phyloP scores from a whole-genome alignment of 192 early-diverging fungal species.

The Dimargaris cristalligena region DNA sequence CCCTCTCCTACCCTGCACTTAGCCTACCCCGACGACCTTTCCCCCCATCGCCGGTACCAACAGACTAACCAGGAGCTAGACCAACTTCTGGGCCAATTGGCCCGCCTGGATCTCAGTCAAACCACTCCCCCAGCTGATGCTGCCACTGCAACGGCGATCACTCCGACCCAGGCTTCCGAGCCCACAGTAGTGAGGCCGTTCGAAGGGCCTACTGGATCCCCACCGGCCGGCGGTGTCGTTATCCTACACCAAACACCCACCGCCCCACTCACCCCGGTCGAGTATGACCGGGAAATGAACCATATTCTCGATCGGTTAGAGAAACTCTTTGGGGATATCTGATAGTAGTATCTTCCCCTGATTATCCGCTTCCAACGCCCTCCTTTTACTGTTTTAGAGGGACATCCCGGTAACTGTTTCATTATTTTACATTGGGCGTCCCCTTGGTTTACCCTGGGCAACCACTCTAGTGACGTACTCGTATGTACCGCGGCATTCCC shows the following conservation, averaged over 20 bases:
- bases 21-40: background rate
- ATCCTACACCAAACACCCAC: background rate
- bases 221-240: too few relatives aligned
- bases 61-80: background rate
- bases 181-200: background rate
- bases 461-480: too few relatives aligned
- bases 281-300: background rate
- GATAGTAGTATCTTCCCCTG: too few relatives aligned
- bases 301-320: conserved; percentile 4
- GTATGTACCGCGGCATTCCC: too few relatives aligned
- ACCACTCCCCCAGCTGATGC: background rate
- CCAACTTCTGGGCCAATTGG: background rate
- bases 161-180: background rate
- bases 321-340: background rate
- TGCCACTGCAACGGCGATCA: background rate
- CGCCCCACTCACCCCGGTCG: background rate
- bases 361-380: too few relatives aligned
- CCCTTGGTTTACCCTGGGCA: too few relatives aligned
- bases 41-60: background rate
- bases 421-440: too few relatives aligned
- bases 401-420: too few relatives aligned
- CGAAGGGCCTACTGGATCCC: background rate
- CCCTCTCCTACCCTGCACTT: background rate
- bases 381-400: too few relatives aligned
- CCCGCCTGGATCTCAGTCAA: background rate